A percentile compares a stretch with the other conserved stretches of the same genome.
Evolutionary conservation across 163 green algal genomes (phyloP).

Genomic region (Coccomyxa subellipsoidea): DNA sequence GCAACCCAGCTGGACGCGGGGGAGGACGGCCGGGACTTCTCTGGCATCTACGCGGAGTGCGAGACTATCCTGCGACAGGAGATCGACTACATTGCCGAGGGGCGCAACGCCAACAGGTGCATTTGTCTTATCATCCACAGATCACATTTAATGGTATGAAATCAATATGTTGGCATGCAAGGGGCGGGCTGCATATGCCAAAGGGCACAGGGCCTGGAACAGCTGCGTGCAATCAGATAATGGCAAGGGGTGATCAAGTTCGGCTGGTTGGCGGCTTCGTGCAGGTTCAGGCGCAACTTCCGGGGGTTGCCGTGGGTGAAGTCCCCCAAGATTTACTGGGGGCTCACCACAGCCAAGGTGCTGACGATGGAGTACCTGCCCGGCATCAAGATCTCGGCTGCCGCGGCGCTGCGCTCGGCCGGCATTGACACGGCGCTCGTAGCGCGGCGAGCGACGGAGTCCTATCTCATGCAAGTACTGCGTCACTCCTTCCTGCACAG

Average conservation of each 20-base stretch:
- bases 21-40: conserved; percentile 38
- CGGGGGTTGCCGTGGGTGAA: conserved; percentile 53
- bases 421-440: conserved; percentile 54
- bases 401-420: conserved; percentile 17
- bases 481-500: conserved; percentile 60
- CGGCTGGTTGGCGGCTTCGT: too few relatives aligned
- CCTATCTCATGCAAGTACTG: conserved; percentile 77
- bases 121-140: too few relatives aligned
- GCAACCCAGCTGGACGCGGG: conserved; percentile 42
- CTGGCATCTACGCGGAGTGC: conserved; percentile 52
- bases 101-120: conserved; percentile 42
- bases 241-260: too few relatives aligned
- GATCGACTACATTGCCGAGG: conserved; percentile 64
- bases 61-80: conserved; percentile 49
- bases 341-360: conserved; percentile 59
- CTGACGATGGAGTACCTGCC: conserved; percentile 87
- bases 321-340: conserved; percentile 77
- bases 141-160: too few relatives aligned
- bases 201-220: too few relatives aligned
- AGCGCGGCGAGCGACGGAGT: conserved; percentile 65
- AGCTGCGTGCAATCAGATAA: neutral
- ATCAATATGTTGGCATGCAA: too few relatives aligned
- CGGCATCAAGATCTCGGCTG: conserved; percentile 67
- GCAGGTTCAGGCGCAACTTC: conserved; percentile 79
- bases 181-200: too few relatives aligned